Evolutionary conservation across 495 filamentous ascomycete genomes (phyloP).

Genomic region (Neurospora hispaniola): DNA sequence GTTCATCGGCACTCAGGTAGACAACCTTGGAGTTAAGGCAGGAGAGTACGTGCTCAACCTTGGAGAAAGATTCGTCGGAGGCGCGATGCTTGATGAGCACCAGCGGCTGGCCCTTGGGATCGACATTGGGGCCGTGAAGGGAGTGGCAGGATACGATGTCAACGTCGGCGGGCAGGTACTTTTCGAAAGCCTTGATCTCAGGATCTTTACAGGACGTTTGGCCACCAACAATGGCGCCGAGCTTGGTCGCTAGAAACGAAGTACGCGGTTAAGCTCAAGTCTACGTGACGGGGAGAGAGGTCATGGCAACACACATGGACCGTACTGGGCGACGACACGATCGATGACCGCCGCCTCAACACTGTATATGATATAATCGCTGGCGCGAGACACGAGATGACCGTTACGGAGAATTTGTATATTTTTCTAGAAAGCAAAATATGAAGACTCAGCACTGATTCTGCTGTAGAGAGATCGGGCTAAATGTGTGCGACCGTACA

Average conservation of each 20-base stretch:
- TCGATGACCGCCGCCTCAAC: conserved; percentile 89
- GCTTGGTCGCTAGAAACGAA: conserved; percentile 63
- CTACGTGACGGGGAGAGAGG: conserved; percentile 1
- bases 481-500: conserved; percentile 35
- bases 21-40: conserved; percentile 78
- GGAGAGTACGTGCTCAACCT: conserved; percentile 69
- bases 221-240: conserved; percentile 87
- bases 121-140: conserved; percentile 85
- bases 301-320: conserved; percentile 63
- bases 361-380: conserved; percentile 96
- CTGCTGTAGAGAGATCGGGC: conserved; percentile 18
- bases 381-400: conserved; percentile 84
- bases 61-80: conserved; percentile 59
- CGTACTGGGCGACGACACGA: conserved; percentile 72
- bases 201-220: conserved; percentile 98
- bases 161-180: conserved; percentile 76
- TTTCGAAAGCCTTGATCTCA: conserved; percentile 88
- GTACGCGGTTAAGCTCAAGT: conserved; percentile 5
- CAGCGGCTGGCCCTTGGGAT: conserved; percentile 78
- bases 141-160: conserved; percentile 96
- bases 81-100: conserved; percentile 89
- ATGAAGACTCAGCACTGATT: conserved; percentile 46
- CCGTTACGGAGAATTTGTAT: conserved; percentile 79
- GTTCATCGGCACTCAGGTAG: conserved; percentile 71
- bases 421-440: conserved; percentile 44